Percentiles rank a stretch among this genome's conserved stretches.
Evolutionary conservation across 2,329 filamentous ascomycete species (phyloP).

Genomic region (Colletotrichum cereale): DNA sequence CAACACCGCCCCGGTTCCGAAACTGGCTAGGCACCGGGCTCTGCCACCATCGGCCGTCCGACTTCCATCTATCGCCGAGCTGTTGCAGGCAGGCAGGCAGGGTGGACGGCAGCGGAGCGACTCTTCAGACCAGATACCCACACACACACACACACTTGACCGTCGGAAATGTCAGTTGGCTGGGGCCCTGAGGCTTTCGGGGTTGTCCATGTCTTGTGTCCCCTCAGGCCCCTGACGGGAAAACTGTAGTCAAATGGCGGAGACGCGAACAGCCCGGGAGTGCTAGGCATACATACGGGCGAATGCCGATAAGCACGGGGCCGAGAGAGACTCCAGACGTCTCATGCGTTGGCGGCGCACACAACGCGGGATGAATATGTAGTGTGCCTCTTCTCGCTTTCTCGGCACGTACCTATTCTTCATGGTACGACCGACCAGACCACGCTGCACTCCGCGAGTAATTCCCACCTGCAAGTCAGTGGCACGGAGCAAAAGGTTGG

Average conservation of each 20-base stretch:
- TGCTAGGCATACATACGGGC: neutral
- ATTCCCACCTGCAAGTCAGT: neutral
- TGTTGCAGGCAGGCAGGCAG: neutral
- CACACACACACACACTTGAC: neutral
- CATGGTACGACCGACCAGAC: neutral
- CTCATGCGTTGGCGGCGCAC: conserved; percentile 21
- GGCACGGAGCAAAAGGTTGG: neutral
- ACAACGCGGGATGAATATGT: conserved; percentile 8
- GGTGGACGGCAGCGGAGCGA: neutral
- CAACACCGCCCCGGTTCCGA: neutral
- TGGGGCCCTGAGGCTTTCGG: neutral
- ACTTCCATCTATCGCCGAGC: neutral
- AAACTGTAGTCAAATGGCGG: neutral
- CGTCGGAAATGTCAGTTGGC: neutral
- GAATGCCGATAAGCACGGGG: neutral
- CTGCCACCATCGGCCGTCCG: neutral
- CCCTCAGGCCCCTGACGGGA: neutral
- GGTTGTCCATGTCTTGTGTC: neutral
- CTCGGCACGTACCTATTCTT: neutral
- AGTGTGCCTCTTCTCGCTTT: conserved; percentile 15
- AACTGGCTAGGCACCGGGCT: neutral
- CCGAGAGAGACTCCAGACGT: neutral
- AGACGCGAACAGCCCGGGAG: neutral
- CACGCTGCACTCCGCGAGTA: neutral
- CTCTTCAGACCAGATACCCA: neutral